A percentile compares a stretch with the other conserved stretches of the same genome.
phyloP scores from a whole-genome alignment of 352 stramenopile genomes.

The Phytophthora sojae region DNA sequence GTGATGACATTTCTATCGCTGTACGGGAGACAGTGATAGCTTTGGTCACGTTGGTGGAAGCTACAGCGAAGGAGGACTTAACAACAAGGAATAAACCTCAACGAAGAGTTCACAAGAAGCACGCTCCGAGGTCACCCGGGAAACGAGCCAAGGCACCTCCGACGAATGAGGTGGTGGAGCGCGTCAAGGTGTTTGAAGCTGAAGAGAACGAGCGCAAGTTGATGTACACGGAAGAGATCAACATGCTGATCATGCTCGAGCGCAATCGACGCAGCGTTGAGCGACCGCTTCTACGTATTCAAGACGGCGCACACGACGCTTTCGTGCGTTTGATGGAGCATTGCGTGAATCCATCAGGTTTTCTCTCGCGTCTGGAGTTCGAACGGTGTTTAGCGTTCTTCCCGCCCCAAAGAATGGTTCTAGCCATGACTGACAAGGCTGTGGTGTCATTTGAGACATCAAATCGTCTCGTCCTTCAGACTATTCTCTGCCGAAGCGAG shows the following conservation, averaged over 20 bases:
- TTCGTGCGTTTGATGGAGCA: slow-evolving; percentile 60
- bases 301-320: slow-evolving; percentile 59
- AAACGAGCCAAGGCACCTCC: slow-evolving; percentile 14
- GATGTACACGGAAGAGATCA: slow-evolving; percentile 52
- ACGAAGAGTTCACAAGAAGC: slow-evolving; percentile 27
- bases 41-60: slow-evolving; percentile 33
- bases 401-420: slow-evolving; percentile 48
- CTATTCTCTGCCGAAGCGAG: slow-evolving; percentile 53
- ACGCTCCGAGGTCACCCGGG: neutral
- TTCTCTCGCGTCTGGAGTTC: slow-evolving; percentile 60
- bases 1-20: neutral
- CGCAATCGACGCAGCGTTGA: slow-evolving; percentile 47
- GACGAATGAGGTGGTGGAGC: slow-evolving; percentile 17
- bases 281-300: slow-evolving; percentile 48
- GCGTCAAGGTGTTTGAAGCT: slow-evolving; percentile 50
- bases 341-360: slow-evolving; percentile 58
- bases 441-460: neutral
- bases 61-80: slow-evolving; percentile 7
- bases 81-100: slow-evolving; percentile 8
- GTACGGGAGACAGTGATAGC: slow-evolving; percentile 23
- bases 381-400: slow-evolving; percentile 49
- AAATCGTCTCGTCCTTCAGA: slow-evolving; percentile 52
- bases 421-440: slow-evolving; percentile 21
- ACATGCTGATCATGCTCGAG: slow-evolving; percentile 62
- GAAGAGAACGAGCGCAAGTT: slow-evolving; percentile 57